Percentiles rank a stretch among this genome's conserved stretches.
phyloP scores from a whole-genome alignment of 106 monocot genomes.

The Platanthera guangdongensis region DNA sequence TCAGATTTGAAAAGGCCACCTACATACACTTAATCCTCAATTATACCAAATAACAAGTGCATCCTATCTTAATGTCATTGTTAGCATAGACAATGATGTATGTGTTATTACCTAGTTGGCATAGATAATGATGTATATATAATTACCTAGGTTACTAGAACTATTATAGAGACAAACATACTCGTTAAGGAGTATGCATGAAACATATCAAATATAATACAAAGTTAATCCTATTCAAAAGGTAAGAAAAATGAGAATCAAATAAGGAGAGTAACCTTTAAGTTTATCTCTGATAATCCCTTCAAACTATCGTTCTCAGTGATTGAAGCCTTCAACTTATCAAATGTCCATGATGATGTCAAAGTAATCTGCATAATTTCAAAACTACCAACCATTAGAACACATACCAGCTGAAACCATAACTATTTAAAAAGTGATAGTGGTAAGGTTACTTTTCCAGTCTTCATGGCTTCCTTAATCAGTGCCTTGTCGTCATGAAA shows the following conservation, averaged over 20 bases:
- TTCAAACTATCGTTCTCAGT: constrained; percentile 33
- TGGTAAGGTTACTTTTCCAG: constrained; percentile 40
- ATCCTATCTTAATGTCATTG: too few relatives aligned
- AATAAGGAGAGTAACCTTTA: constrained; percentile 46
- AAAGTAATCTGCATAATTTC: constrained; percentile 53
- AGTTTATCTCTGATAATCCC: constrained; percentile 69
- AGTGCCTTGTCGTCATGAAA: constrained; percentile 76
- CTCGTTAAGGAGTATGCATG: not conserved
- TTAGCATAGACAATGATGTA: too few relatives aligned
- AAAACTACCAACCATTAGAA: not conserved
- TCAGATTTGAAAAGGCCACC: too few relatives aligned
- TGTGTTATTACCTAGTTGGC: too few relatives aligned
- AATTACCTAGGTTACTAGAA: not conserved
- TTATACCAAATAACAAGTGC: too few relatives aligned
- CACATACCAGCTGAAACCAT: not conserved
- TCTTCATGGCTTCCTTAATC: constrained; percentile 76
- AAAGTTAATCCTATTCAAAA: not conserved
- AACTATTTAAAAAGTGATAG: not conserved
- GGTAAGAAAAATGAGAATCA: not conserved
- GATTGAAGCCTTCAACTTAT: constrained; percentile 57
- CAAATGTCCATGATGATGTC: constrained; percentile 57
- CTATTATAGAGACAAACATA: not conserved
- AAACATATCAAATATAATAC: not conserved
- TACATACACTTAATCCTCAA: too few relatives aligned
- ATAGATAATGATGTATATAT: too few relatives aligned